A percentile compares a stretch with the other conserved stretches of the same genome.
Conservation (phyloP, 352 stramenopile species). For the Phytophthora quininea region DNA sequence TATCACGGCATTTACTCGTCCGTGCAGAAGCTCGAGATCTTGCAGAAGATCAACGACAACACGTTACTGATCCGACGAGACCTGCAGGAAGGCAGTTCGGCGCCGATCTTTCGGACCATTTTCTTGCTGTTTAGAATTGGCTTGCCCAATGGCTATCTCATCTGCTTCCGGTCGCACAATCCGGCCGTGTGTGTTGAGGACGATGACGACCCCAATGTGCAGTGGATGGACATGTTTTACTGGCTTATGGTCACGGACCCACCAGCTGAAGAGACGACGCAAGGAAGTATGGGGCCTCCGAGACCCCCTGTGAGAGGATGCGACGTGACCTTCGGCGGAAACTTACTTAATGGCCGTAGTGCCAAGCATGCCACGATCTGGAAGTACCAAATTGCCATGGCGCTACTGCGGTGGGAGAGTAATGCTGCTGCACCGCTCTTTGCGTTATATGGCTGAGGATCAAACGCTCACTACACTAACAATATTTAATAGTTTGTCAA, state of each 20-base stretch:
- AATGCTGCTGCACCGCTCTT: slow-evolving; percentile 80
- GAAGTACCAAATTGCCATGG: slow-evolving; percentile 87
- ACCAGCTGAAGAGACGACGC: slow-evolving; percentile 17
- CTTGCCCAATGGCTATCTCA: slow-evolving; percentile 62
- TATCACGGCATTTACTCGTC: slow-evolving; percentile 83
- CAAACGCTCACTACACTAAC: slow-evolving; percentile 3
- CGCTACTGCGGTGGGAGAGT: slow-evolving; percentile 78
- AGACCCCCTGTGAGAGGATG: slow-evolving; percentile 36
- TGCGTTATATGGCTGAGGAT: slow-evolving; percentile 55
- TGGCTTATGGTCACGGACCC: slow-evolving; percentile 75
- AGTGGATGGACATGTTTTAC: slow-evolving; percentile 86
- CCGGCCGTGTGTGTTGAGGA: slow-evolving; percentile 55
- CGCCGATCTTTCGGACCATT: slow-evolving; percentile 77
- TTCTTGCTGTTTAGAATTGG: slow-evolving; percentile 77
- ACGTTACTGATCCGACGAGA: slow-evolving; percentile 77
- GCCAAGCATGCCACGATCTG: slow-evolving; percentile 67
- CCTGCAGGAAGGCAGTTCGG: slow-evolving; percentile 60
- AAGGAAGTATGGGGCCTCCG: slow-evolving; percentile 16
- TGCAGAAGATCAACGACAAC: slow-evolving; percentile 81
- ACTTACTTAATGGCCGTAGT: slow-evolving; percentile 66
- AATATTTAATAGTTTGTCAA: slow-evolving; percentile 24
- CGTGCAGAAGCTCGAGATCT: slow-evolving; percentile 80
- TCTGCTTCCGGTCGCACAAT: slow-evolving; percentile 78
- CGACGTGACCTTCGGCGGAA: slow-evolving; percentile 76
- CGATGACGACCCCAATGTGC: slow-evolving; percentile 65